Percentiles rank a stretch among this genome's conserved stretches.
These are phyloP conservation scores for Otatea glauca DNA, from an alignment of 176 grass and related monocot genomes.

Conservation along the genomic window DNA sequence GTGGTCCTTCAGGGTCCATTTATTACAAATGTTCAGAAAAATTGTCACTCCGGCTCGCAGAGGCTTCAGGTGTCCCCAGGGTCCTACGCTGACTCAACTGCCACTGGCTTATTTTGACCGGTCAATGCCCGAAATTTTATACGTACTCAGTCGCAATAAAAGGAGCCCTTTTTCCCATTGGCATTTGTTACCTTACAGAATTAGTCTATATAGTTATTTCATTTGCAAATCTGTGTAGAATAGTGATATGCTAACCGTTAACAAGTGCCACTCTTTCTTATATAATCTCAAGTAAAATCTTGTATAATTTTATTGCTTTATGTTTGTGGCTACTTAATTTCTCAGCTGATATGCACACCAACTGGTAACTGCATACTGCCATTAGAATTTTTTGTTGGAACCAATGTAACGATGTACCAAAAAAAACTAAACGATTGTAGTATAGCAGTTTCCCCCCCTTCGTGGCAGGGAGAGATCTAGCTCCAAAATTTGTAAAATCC, in stretches of 20 bases:
- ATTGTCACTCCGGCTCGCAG: neutral
- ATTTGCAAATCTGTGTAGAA: neutral
- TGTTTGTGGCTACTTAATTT: neutral
- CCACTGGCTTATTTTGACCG: neutral
- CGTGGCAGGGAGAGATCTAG: too few relatives aligned
- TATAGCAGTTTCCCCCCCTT: neutral
- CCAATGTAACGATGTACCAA: neutral
- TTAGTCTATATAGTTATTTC: neutral
- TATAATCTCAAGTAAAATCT: neutral
- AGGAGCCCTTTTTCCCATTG: neutral
- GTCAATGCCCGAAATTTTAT: neutral
- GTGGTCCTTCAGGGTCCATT: neutral
- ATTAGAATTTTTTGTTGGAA: neutral
- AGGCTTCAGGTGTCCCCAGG: neutral
- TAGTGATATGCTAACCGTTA: neutral
- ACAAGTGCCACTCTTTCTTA: neutral
- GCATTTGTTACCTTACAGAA: neutral
- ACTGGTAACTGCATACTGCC: neutral
- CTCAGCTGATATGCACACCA: neutral
- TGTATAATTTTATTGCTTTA: neutral
- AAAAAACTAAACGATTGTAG: neutral
- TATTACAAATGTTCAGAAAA: neutral
- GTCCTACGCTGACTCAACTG: neutral
- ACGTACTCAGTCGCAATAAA: neutral
- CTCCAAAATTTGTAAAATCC: too few relatives aligned